Evolutionary conservation across 179 eudicot genomes (phyloP).

Genomic region (Amaranthus tricolor): DNA sequence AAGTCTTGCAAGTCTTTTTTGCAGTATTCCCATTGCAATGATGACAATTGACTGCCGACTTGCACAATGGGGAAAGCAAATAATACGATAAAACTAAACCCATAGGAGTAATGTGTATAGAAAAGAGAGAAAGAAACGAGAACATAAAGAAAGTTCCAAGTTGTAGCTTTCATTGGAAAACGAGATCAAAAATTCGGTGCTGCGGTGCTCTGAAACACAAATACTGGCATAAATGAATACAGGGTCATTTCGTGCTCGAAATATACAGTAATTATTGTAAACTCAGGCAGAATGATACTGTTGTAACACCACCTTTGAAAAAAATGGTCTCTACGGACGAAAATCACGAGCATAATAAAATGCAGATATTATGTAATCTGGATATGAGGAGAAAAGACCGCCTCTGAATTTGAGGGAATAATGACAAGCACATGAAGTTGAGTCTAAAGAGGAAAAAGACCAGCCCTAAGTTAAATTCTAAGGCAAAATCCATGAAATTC

Average conservation of each 20-base stretch:
- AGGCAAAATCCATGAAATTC: conserved; percentile 10
- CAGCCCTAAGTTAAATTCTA: conserved; percentile 12
- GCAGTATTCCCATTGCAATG: conserved; percentile 4
- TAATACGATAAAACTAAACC: neutral
- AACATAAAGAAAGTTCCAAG: neutral
- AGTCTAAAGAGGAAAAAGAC: conserved; percentile 8
- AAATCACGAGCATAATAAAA: neutral
- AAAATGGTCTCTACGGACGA: conserved; percentile 15
- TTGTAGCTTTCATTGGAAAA: neutral
- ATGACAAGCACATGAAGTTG: conserved; percentile 4
- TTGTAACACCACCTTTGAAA: conserved; percentile 8
- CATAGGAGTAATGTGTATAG: too few species aligned
- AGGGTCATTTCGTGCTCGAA: conserved; percentile 4
- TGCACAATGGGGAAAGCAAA: neutral
- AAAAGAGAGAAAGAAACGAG: neutral
- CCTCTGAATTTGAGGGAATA: conserved; percentile 3
- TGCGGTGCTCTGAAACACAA: neutral
- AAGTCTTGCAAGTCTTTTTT: conserved; percentile 20
- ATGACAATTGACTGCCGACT: conserved; percentile 1
- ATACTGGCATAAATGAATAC: neutral
- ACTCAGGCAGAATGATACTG: conserved; percentile 8
- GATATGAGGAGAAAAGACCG: neutral
- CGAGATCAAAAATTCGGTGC: neutral
- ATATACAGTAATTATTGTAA: conserved; percentile 32
- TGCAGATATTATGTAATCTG: neutral